Base-by-base conservation (phyloP, 2,329 filamentous ascomycete species). In the Aspergillus sp. region DNA sequence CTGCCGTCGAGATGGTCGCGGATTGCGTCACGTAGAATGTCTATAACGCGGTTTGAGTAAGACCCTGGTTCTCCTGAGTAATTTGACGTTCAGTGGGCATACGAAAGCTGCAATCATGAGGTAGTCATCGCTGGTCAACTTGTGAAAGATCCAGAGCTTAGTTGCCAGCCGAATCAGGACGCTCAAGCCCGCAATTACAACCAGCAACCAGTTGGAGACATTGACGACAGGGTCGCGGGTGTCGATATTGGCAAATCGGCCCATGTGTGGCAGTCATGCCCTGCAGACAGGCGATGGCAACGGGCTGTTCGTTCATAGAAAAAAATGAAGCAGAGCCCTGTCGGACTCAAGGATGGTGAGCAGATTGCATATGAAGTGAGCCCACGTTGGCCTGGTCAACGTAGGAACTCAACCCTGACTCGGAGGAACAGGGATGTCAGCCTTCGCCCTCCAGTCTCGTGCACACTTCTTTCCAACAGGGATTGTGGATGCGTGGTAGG, bases 161-260 rank as follows among this genome's bases (percentile, higher is more conserved):
- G 61, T 62, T 13, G 47, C 54, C 14, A 62, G 43, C 33, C 60
- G 52, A 36, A 55, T 54, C 41, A 51, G 45, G 16, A 63, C 61
- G 38, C 55, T 57, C 14, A 64, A 44, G 33, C 51, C 41, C 11
- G 58, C 52, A 4, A 48, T 45, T 14, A 60, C 58, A 19, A 62
- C 24, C 10, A 65, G 55, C n/a, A 60, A 50, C 55, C 58, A 63
- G 22, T 47, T 59, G 17, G 52, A 58, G 38, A 63, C 53, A 48
- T 58, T 62, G 20, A 64, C 57, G 4, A 46, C 56, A 2, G 62
- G 60, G 24, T 61, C 55, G 48, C 55, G 54, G 16, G 49, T 60
- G 19, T 58, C 59, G 16, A 30, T 30, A 30, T 53, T 46, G 30
- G 54, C 53, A 43, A 64, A 63, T 50, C 60, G 57, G 17, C 43